A percentile compares a stretch with the other conserved stretches of the same genome.
phyloP scores from a whole-genome alignment of 2,329 filamentous ascomycete species.

The Ophiostoma himal-ulmi region DNA sequence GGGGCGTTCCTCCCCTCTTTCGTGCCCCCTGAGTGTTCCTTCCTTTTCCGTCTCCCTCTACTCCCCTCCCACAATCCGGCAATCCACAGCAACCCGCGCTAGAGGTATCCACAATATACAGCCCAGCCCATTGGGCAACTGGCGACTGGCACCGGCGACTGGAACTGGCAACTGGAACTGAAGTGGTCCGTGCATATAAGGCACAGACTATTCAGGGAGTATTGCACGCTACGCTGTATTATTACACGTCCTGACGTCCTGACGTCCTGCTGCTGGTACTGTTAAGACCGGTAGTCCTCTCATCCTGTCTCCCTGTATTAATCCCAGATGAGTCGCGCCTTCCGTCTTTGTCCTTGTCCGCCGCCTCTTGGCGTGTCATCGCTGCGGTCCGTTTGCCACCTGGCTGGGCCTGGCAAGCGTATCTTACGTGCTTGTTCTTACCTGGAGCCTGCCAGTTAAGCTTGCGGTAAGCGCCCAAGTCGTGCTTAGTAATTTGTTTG shows the following conservation, averaged over 20 bases:
- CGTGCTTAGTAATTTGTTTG: no score
- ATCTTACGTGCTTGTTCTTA: no score
- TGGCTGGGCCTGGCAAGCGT: not conserved
- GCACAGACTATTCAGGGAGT: not conserved
- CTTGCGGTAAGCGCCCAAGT: not conserved
- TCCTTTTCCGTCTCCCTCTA: not conserved
- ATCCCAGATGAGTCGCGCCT: not conserved
- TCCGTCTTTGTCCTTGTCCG: not conserved
- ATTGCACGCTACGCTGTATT: not conserved
- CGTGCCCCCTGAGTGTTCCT: not conserved
- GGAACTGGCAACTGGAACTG: not conserved
- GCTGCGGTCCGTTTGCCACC: constrained; percentile 14
- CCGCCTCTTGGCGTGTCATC: not conserved
- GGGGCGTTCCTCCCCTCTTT: not conserved
- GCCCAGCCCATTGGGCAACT: not conserved
- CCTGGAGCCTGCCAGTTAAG: not conserved
- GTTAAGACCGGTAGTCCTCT: not conserved
- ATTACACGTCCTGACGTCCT: not conserved
- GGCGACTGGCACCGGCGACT: no score
- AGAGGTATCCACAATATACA: not conserved
- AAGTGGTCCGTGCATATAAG: not conserved
- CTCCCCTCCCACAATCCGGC: not conserved
- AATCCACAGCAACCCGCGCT: constrained; percentile 3
- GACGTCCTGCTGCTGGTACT: not conserved
- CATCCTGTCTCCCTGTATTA: not conserved